phyloP scores from a whole-genome alignment of 345 rosid species.

The Bruguiera parviflora region DNA sequence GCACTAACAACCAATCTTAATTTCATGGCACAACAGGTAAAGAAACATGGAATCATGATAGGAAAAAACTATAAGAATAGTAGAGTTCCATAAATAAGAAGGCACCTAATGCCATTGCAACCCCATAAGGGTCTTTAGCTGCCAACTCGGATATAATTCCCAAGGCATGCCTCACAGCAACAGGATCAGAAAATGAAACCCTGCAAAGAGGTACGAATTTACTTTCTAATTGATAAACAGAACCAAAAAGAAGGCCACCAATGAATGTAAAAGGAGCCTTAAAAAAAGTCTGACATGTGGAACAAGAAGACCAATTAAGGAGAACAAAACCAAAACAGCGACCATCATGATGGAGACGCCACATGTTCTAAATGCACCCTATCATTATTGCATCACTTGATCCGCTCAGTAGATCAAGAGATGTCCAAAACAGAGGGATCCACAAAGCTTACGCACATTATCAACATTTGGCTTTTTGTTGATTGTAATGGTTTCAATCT shows the following conservation, averaged over 20 bases:
- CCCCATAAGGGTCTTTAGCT: slow-evolving; percentile 82
- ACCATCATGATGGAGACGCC: too few relatives aligned
- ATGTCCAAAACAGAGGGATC: too few relatives aligned
- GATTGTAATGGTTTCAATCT: too few relatives aligned
- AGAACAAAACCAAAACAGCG: too few relatives aligned
- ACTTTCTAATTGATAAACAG: background rate
- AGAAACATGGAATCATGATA: background rate
- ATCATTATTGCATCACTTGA: too few relatives aligned
- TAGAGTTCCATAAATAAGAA: slow-evolving; percentile 3
- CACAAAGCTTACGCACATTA: too few relatives aligned
- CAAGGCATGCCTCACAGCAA: slow-evolving; percentile 97
- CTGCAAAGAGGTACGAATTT: slow-evolving; percentile 36
- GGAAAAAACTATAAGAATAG: background rate
- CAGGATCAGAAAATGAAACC: slow-evolving; percentile 91
- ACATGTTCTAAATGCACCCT: too few relatives aligned
- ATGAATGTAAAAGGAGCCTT: too few relatives aligned
- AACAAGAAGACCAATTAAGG: too few relatives aligned
- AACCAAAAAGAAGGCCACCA: background rate
- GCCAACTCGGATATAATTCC: slow-evolving; percentile 86
- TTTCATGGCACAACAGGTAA: background rate
- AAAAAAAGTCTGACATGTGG: too few relatives aligned
- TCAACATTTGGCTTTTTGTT: too few relatives aligned
- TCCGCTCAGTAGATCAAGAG: too few relatives aligned
- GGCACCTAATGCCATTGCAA: slow-evolving; percentile 93
- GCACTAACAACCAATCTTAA: slow-evolving; percentile 15